These are phyloP conservation scores for Nicotiana sylvestris DNA, from an alignment of 257 asterid species.

Conservation along the genomic window DNA sequence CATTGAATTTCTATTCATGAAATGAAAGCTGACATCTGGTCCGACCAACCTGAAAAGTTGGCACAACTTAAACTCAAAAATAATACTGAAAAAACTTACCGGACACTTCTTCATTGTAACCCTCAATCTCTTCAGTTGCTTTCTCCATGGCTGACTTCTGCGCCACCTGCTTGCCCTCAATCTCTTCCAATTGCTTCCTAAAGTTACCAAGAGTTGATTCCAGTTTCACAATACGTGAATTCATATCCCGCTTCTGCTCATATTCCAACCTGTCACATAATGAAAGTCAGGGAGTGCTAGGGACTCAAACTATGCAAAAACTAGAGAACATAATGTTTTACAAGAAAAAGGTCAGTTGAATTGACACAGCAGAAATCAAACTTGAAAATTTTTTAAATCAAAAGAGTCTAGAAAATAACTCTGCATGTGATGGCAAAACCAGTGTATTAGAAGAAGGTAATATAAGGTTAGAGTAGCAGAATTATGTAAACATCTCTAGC, in stretches of 20 bases:
- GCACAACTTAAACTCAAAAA: neutral
- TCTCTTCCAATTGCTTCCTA: constrained; percentile 47
- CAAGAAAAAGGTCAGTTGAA: neutral
- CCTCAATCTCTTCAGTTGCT: constrained; percentile 59
- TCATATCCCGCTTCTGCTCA: constrained; percentile 85
- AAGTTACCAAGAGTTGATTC: constrained; percentile 55
- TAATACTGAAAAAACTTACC: constrained; percentile 35
- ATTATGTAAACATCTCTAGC: neutral
- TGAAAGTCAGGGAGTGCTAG: neutral
- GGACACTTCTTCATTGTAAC: constrained; percentile 48
- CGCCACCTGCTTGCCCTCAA: constrained; percentile 57
- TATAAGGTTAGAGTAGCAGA: neutral
- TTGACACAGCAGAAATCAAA: neutral
- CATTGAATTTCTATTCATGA: neutral
- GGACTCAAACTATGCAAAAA: neutral
- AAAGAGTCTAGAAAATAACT: neutral
- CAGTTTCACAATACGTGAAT: constrained; percentile 77
- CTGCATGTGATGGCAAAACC: neutral
- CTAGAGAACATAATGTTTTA: neutral
- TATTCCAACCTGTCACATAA: constrained; percentile 67
- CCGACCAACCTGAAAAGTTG: neutral
- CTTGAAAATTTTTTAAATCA: neutral
- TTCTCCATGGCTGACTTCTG: constrained; percentile 57
- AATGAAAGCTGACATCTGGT: neutral
- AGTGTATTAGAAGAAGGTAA: neutral